Base-by-base conservation (phyloP, 169 alveolate genomes). In the Plasmodium gaboni region DNA sequence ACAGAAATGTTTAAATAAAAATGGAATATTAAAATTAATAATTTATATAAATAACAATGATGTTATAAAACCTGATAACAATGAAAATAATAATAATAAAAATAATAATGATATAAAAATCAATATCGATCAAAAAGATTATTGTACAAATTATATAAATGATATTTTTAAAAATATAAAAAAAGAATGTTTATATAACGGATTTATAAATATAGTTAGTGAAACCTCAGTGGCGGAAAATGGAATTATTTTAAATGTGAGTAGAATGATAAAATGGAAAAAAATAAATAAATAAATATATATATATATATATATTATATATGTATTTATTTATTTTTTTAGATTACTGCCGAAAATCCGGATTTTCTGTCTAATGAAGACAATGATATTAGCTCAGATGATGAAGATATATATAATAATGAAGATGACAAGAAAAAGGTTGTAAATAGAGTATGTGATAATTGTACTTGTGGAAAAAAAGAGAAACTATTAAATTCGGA, bases 391-490 rank as follows among this genome's bases (percentile, higher is more conserved):
- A 42, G 51, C 65, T 80, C 90, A 17, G 32, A 67, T 46, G 90
- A 80, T 46, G 90, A 50, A 51, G 90, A 80, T 42, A 26, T 51
- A 57, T 51, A 67, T 71, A 51, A 80, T 67, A 67, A 67, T 53
- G 60, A 46, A 9, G 90, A 67, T 9, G 90, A 80, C 46, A 80
- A 80, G 22, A 80, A 80, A 60, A 80, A 80, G 63, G 74, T 44
- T 46, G 90, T 80, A 38, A 80, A 80, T 59, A 65, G 90, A 44
- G 90, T 80, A 26, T 80, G 90, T 32, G 90, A 70, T 80, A 80
- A 80, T 71, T 80, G 90, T 61, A 80, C 90, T 15, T 80, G 90
- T 38, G 90, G 90, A 46, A 80, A 67, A 67, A 80, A 80, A 67
- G 13, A 57, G 50, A 80, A 67, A 2, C 73, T 17, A 50, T 12